These are phyloP conservation scores for Polyporus tsugae DNA, from an alignment of 1,284 basidiomycete genomes.

Conservation along the genomic window DNA sequence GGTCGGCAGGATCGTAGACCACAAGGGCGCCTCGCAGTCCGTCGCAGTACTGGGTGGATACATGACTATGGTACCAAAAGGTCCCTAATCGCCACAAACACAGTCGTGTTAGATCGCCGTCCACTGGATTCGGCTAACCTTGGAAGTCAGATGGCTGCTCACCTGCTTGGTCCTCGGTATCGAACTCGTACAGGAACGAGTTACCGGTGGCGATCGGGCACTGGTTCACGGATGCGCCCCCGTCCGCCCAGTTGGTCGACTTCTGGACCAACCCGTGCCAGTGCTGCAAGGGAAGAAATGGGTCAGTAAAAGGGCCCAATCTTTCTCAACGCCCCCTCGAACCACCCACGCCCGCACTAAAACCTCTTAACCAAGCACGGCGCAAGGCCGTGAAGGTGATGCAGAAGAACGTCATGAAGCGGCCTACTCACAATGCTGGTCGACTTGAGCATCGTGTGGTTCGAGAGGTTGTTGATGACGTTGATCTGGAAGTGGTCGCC, in stretches of 20 bases:
- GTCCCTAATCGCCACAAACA: conserved; percentile 29
- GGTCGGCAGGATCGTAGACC: conserved; percentile 53
- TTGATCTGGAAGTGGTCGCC: conserved; percentile 43
- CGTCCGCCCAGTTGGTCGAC: conserved; percentile 43
- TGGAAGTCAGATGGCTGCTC: not conserved
- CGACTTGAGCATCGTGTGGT: conserved; percentile 44
- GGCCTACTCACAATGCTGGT: conserved; percentile 44
- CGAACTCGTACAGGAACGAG: conserved; percentile 52
- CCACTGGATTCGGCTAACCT: not conserved
- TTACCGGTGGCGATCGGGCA: conserved; percentile 57
- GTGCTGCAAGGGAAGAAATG: conserved; percentile 35
- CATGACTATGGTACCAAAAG: conserved; percentile 38
- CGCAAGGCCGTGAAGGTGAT: not conserved
- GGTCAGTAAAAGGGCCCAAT: not conserved
- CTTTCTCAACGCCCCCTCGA: too few species aligned
- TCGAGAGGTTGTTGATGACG: conserved; percentile 44
- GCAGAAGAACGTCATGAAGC: not conserved
- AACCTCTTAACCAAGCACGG: not conserved
- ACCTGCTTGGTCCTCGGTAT: conserved; percentile 41
- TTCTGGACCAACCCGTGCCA: conserved; percentile 46
- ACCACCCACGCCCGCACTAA: too few species aligned
- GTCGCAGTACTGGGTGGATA: conserved; percentile 44
- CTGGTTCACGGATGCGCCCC: conserved; percentile 49
- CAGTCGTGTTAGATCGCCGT: not conserved
- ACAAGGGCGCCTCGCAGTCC: conserved; percentile 45